Base-by-base conservation (phyloP, 139 green algal genomes). In the Closterium sp. region DNA sequence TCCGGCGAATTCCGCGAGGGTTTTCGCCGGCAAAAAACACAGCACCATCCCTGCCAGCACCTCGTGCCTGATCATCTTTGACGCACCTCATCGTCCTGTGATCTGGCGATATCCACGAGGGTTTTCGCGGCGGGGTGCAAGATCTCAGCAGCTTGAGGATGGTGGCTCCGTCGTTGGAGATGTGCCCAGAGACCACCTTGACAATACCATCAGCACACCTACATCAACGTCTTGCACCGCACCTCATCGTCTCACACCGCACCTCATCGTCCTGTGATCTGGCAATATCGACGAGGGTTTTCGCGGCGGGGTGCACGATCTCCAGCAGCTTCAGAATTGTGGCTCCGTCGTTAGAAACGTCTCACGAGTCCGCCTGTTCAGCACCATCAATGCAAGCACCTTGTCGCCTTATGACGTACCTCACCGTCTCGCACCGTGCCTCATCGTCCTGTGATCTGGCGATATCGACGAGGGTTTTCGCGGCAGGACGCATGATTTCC, bases 281-380 rank as follows among this genome's bases (percentile, higher is more conserved):
- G 0, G 97, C 98, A 28, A 99, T 99, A 91, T 99, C 98, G 30
- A 98, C 97, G 32, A 99, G 95, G 1, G 95, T 96, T 92, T 99
- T 99, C 16, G 98, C 98, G 2, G 98, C 98, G 25, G 98, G 98
- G 93, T 99, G 98, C 43, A 99, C 97, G 69, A 99, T 98, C 90
- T 99, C 98, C 33, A 99, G 96, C 6, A 99, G 96, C 94, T 98
- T 98, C 98, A 99, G 99, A 94, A 99, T 99, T 33, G 98, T 99
- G 12, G 98, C 98, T 21, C 98, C 98, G 90, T 99, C 98, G 94
- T 99, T 99, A 19, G 96, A 98, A 43, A 99, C 99, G 4, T 83
- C 25, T 84, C 97, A 96, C 96, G 98, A 97, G 28, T 97, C 96
- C 84, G 99, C 97, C 90, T 99, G 98, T 12, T n/a, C n/a, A n/a